Base-by-base conservation (phyloP, 768 basidiomycete species). In the Leccinum subtestaceum region DNA sequence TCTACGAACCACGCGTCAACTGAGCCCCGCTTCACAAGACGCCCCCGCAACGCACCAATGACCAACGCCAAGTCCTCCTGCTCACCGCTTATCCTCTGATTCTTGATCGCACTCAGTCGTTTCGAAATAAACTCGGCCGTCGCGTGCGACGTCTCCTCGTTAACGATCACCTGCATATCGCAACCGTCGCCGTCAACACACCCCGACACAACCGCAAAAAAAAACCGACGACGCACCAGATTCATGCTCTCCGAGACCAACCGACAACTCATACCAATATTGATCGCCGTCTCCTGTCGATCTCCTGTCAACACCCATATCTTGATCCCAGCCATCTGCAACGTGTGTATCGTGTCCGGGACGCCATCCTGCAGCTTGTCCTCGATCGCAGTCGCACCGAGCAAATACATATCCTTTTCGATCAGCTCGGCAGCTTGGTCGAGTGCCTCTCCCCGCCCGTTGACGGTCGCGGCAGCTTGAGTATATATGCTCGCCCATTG, bases 171-270 rank as follows among this genome's bases (percentile, higher is more conserved):
- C 94, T 97, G 31, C 23, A 21, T 49, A n/a, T 9, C 15, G 5
- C 25, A 17, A 25, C 10, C 32, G 4, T 27, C 43, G 11, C 15
- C 15, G 8, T 32, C 31, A 52, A 10, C 23, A 9, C 38, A 53
- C 10, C 52, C 36, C 21, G 1, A 23, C 19, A 2, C 25, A 23
- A 25, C 52, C 21, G 2, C 23, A 2, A 23, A 23, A 47, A 45
- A 13, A 25, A 27, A 29, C 48, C 11, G 21, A 19, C 27, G 45
- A 61, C 36, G 32, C 63, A 95, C 96, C 78, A 99, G 66, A 71
- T 98, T 98, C 97, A 98, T 99, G 9, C 93, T 95, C 75, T 99
- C 97, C 5, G 94, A 93, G 53, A 99, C 98, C 67, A 99, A 74
- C 62, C 94, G 84, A 77, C 97, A 98, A 2, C 95, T 96, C 83